Conservation (phyloP, 2,329 filamentous ascomycete genomes). For the Phymatotrichopsis omnivora region DNA sequence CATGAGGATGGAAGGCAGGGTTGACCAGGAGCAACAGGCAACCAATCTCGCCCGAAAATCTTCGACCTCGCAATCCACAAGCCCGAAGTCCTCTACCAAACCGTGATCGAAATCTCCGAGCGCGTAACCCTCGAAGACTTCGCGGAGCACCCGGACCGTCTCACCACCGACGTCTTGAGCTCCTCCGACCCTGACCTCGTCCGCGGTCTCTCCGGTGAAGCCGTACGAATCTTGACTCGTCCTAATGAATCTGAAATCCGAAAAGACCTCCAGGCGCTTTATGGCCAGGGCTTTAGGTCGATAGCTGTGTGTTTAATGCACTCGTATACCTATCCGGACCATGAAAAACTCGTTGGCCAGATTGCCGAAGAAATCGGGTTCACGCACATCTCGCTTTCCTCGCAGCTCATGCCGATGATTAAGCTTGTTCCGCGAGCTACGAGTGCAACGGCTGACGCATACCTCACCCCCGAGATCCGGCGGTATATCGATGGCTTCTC, state of each 20-base stretch:
- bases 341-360: slow-evolving; percentile 67
- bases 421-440: slow-evolving; percentile 67
- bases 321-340: slow-evolving; percentile 79
- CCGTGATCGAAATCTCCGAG: slow-evolving; percentile 82
- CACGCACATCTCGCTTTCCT: slow-evolving; percentile 67
- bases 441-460: slow-evolving; percentile 69
- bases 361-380: slow-evolving; percentile 75
- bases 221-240: slow-evolving; percentile 57
- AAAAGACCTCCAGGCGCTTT: slow-evolving; percentile 55
- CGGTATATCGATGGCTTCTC: slow-evolving; percentile 71
- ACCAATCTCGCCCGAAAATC: slow-evolving; percentile 79
- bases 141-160: slow-evolving; percentile 68
- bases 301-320: slow-evolving; percentile 89
- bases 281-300: slow-evolving; percentile 61
- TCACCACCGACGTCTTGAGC: slow-evolving; percentile 45
- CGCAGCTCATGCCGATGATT: slow-evolving; percentile 81
- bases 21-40: slow-evolving; percentile 35
- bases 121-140: slow-evolving; percentile 86
- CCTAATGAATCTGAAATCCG: slow-evolving; percentile 50
- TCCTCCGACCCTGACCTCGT: slow-evolving; percentile 49
- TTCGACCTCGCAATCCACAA: slow-evolving; percentile 83
- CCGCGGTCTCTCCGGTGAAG: slow-evolving; percentile 61
- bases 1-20: background rate
- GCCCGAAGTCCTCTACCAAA: slow-evolving; percentile 76
- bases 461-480: slow-evolving; percentile 67